Base-by-base conservation (phyloP, 352 stramenopile species). In the Globisporangium echinulatum region DNA sequence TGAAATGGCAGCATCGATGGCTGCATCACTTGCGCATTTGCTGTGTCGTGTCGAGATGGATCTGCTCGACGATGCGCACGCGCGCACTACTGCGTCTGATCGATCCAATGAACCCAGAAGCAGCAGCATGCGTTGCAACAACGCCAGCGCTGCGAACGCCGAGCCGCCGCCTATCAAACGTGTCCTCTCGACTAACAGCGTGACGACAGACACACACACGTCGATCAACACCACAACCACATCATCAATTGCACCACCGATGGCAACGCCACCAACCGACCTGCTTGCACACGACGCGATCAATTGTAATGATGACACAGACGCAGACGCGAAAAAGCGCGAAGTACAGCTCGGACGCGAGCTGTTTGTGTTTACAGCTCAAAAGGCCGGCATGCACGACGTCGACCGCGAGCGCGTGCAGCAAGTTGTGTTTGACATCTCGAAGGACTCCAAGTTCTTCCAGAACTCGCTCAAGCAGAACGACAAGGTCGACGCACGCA, bases 381-480 rank as follows among this genome's bases (percentile, higher is more conserved):
- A 82, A 43, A 96, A 97, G 59, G 90, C 90, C 15, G 90, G 90
- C 5, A 97, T 97, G 88, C 75, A 82, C 36, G 71, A 79, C 42
- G 80, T 96, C 47, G 77, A 98, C 78, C 92, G 93, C 47, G 71
- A 80, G 37, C 83, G 86, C 59, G 92, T 98, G 50, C 88, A 98
- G 72, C 75, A 92, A 58, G 91, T 98, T 19, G 91, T 98, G 62
- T 83, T 97, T 58, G 80, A 97, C 54, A 93, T 97, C 73, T 97
- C 88, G 47, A 97, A 97, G 65, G 86, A 97, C 75, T 97, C 90
- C 25, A 65, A 69, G 2, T 98, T 89, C 66, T 98, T 98, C 66
- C 85, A 95, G 62, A 93, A 98, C 64, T 94, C 95, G 58, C 61
- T 92, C 46, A 79, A 82, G 19, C 76, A 95, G 58, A 97, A 98